These are phyloP conservation scores for Aspergillus arachidicola DNA, from an alignment of 2,329 filamentous ascomycete genomes.

Conservation along the genomic window DNA sequence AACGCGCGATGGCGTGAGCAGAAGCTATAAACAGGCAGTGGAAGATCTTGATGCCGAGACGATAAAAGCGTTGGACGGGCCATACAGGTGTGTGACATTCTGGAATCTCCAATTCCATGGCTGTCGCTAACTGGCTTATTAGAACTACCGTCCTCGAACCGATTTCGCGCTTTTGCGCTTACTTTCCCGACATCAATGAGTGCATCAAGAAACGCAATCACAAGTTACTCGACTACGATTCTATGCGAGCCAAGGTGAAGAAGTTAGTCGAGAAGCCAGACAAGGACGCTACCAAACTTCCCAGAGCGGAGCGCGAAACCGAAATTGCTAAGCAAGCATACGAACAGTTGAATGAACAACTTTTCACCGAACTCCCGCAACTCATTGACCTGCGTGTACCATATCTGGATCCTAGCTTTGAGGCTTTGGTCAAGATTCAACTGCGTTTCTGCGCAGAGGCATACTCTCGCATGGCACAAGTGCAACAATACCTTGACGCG, in stretches of 20 bases:
- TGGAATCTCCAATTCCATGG: not conserved
- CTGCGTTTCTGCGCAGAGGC: slow-evolving; percentile 96
- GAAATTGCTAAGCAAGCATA: slow-evolving; percentile 92
- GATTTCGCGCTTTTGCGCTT: slow-evolving; percentile 93
- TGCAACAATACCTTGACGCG: slow-evolving; percentile 95
- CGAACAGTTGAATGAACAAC: slow-evolving; percentile 95
- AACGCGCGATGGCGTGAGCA: slow-evolving; percentile 89
- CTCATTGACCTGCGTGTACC: slow-evolving; percentile 95
- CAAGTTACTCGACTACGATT: slow-evolving; percentile 98
- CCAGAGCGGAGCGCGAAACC: slow-evolving; percentile 92
- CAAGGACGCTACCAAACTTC: slow-evolving; percentile 96
- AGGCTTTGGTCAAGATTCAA: slow-evolving; percentile 98
- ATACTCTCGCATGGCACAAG: slow-evolving; percentile 97
- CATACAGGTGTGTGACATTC: slow-evolving; percentile 67
- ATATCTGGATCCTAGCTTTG: slow-evolving; percentile 94
- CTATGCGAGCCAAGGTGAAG: slow-evolving; percentile 93
- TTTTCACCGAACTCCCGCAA: slow-evolving; percentile 89
- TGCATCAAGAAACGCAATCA: slow-evolving; percentile 99
- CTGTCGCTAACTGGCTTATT: slow-evolving; percentile 4
- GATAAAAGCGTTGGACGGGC: slow-evolving; percentile 95
- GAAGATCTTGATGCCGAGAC: slow-evolving; percentile 97
- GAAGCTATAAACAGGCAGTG: slow-evolving; percentile 97
- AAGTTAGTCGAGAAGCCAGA: slow-evolving; percentile 97
- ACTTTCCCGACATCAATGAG: slow-evolving; percentile 98
- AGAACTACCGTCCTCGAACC: slow-evolving; percentile 92